Evolutionary conservation across 208 protist species (phyloP).

Genomic region (Crithidia fasciculata): DNA sequence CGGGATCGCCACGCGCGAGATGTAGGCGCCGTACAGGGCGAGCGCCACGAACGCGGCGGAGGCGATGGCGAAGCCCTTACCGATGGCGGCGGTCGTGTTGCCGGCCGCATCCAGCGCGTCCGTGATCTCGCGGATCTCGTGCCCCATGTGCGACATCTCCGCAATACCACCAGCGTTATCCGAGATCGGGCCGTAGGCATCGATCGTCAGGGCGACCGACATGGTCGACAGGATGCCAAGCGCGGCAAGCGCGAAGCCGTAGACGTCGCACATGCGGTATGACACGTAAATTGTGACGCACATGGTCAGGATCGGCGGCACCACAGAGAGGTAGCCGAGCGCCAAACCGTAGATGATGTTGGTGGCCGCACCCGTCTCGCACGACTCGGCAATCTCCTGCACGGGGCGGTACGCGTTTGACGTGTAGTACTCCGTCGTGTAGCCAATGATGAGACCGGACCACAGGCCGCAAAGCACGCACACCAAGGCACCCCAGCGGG

Average conservation of each 20-base stretch:
- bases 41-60: constrained; percentile 94
- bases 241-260: constrained; percentile 94
- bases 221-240: constrained; percentile 96
- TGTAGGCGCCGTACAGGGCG: constrained; percentile 94
- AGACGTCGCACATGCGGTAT: constrained; percentile 81
- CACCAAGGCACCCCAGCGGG: constrained; percentile 67
- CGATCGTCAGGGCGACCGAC: constrained; percentile 92
- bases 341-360: constrained; percentile 95
- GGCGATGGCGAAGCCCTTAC: constrained; percentile 96
- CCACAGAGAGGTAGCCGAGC: constrained; percentile 94
- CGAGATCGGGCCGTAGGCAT: constrained; percentile 95
- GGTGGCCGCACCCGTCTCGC: constrained; percentile 88
- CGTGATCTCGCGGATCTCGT: constrained; percentile 92
- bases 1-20: constrained; percentile 69
- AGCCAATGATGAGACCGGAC: constrained; percentile 90
- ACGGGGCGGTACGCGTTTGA: constrained; percentile 87
- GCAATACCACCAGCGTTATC: constrained; percentile 97
- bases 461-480: constrained; percentile 86
- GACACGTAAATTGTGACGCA: constrained; percentile 83
- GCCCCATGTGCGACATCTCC: constrained; percentile 90
- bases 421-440: constrained; percentile 94
- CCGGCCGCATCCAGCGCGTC: constrained; percentile 95
- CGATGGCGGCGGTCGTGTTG: constrained; percentile 96
- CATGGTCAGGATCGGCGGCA: constrained; percentile 92
- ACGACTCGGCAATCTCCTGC: constrained; percentile 80